Percentiles rank a stretch among this genome's conserved stretches.
These are phyloP conservation scores for Penicillium sp. DNA, from an alignment of 2,329 filamentous ascomycete genomes.

Conservation along the genomic window DNA sequence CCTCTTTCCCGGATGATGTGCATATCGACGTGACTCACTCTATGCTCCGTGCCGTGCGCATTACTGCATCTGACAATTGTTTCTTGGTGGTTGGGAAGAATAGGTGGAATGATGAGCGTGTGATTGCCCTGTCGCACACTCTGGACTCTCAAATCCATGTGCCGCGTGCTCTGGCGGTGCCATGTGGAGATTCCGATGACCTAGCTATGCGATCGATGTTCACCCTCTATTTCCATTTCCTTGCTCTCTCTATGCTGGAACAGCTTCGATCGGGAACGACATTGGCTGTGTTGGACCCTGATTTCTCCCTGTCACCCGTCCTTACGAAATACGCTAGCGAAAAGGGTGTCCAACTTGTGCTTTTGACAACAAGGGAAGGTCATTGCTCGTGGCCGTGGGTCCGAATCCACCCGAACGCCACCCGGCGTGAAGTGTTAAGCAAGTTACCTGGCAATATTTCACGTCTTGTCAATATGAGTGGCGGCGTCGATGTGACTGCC, in stretches of 20 bases:
- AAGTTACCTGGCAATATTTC: slow-evolving; percentile 9
- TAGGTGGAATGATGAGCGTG: background rate
- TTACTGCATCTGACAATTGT: slow-evolving; percentile 3
- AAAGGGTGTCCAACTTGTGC: slow-evolving; percentile 11
- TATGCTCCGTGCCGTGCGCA: slow-evolving; percentile 12
- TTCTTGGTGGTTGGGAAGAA: slow-evolving; percentile 16
- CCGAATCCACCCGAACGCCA: slow-evolving; percentile 12
- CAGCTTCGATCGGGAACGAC: slow-evolving; percentile 5
- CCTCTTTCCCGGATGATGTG: background rate
- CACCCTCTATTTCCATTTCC: slow-evolving; percentile 12
- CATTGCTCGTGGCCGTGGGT: slow-evolving; percentile 14
- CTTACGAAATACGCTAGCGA: slow-evolving; percentile 10
- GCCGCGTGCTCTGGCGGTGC: background rate
- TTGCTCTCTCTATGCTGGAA: slow-evolving; percentile 9
- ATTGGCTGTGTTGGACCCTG: slow-evolving; percentile 16
- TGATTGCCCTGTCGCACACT: slow-evolving; percentile 11
- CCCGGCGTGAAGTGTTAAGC: slow-evolving; percentile 10
- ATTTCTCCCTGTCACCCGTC: slow-evolving; percentile 14
- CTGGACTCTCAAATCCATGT: slow-evolving; percentile 11
- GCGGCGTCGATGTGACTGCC: background rate
- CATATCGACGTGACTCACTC: slow-evolving; percentile 11
- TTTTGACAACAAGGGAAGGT: slow-evolving; percentile 14
- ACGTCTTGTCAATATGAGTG: slow-evolving; percentile 8
- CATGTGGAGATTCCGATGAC: slow-evolving; percentile 3
- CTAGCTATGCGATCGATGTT: slow-evolving; percentile 10